Conservation (phyloP, 352 stramenopile species). For the Pythium oligandrum region DNA sequence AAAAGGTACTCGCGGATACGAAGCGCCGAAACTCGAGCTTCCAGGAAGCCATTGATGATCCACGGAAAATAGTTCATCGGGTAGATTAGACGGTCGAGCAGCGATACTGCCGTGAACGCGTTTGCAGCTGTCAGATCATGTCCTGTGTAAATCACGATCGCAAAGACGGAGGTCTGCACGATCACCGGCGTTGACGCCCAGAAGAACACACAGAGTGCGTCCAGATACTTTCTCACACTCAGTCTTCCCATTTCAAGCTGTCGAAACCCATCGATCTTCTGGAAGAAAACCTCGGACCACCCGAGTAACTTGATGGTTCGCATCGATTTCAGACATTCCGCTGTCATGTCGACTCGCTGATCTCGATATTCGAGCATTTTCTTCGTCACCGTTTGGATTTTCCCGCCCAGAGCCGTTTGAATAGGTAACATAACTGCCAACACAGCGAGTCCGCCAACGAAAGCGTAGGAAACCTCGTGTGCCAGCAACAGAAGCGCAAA, state of each 20-base stretch:
- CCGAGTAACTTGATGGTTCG: slow-evolving; percentile 75
- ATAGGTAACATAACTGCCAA: slow-evolving; percentile 82
- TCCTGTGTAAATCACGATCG: slow-evolving; percentile 60
- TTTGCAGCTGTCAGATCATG: slow-evolving; percentile 74
- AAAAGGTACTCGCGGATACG: slow-evolving; percentile 79
- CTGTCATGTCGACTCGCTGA: slow-evolving; percentile 57
- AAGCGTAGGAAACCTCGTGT: slow-evolving; percentile 79
- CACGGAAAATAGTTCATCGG: slow-evolving; percentile 91
- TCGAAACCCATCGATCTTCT: slow-evolving; percentile 44
- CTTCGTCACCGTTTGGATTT: slow-evolving; percentile 70
- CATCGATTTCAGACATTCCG: slow-evolving; percentile 68
- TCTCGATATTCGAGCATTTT: slow-evolving; percentile 82
- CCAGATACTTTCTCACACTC: slow-evolving; percentile 79
- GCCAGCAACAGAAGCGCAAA: slow-evolving; percentile 73
- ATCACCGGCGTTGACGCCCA: slow-evolving; percentile 87
- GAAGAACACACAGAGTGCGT: slow-evolving; percentile 89
- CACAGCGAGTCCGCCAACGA: slow-evolving; percentile 71
- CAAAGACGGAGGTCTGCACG: slow-evolving; percentile 83
- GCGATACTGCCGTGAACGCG: slow-evolving; percentile 79
- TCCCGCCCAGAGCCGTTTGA: slow-evolving; percentile 68
- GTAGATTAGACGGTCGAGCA: slow-evolving; percentile 86
- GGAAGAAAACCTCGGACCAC: slow-evolving; percentile 47
- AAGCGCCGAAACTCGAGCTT: slow-evolving; percentile 76
- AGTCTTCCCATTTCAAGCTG: slow-evolving; percentile 67
- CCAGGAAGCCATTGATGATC: slow-evolving; percentile 88